These are phyloP conservation scores for Helotiales sp. DNA, from an alignment of 2,329 filamentous ascomycete genomes.

Conservation along the genomic window DNA sequence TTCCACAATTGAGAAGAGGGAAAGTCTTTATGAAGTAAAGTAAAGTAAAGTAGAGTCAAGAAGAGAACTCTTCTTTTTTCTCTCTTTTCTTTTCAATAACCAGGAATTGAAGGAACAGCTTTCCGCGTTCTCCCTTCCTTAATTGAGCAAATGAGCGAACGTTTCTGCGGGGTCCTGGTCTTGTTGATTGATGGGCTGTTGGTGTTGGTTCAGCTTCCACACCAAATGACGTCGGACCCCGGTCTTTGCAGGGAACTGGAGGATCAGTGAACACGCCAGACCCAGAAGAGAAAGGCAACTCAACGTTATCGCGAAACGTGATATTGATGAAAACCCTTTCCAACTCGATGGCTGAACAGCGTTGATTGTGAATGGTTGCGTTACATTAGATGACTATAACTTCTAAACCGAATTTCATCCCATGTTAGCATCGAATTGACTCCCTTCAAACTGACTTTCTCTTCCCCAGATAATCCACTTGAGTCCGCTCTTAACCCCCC, in stretches of 20 bases:
- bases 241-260: slow-evolving; percentile 11
- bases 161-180: slow-evolving; percentile 11
- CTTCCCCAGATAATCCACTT: slow-evolving; percentile 20
- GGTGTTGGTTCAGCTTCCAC: slow-evolving; percentile 11
- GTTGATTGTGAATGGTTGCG: not conserved
- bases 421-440: not conserved
- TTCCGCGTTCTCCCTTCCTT: not conserved
- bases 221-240: slow-evolving; percentile 31
- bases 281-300: slow-evolving; percentile 11
- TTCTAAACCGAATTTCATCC: not conserved
- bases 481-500: not conserved
- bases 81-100: not conserved
- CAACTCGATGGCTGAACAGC: not conserved
- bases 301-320: slow-evolving; percentile 27
- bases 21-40: not conserved
- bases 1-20: not conserved
- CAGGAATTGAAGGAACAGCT: not conserved
- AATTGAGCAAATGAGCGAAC: not conserved
- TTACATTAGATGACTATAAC: not conserved
- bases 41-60: not conserved
- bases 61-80: not conserved
- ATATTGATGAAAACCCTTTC: slow-evolving; percentile 9
- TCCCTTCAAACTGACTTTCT: slow-evolving; percentile 1
- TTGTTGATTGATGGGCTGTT: not conserved
- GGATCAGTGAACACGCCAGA: slow-evolving; percentile 6